Base-by-base conservation (phyloP, 768 basidiomycete genomes). In the Podaxis carcinomalis region DNA sequence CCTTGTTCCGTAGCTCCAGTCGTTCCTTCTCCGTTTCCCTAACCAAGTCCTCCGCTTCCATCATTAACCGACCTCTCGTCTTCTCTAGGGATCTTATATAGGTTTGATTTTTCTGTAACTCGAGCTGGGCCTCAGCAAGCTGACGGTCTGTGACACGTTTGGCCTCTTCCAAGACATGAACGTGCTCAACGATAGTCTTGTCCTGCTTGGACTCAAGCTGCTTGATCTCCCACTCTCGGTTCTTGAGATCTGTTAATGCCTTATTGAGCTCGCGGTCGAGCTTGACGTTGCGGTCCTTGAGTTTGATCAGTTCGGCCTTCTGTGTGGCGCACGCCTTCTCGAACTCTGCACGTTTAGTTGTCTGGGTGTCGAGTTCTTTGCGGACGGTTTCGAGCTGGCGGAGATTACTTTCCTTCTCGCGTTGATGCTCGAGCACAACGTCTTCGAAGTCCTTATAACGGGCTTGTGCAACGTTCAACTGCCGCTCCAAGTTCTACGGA, bases 131-230 rank as follows among this genome's bases (percentile, higher is more conserved):
- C 1, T 92, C 91, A 19, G 80, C 84, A 14, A 98, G 84, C 69
- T 97, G 93, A 40, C 90, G 85, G 70, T 98, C 96, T 1, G 96
- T 95, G 59, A 96, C 87, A 37, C 87, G 87, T 73, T 98, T 98
- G 14, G 96, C 96, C 70, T 95, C 92, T 71, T 98, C 95, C 10
- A 96, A 81, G 28, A 98, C 96, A 70, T 98, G 89, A 25, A 97
- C 93, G 68, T 98, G 96, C 73, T 98, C 95, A 47, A 98, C 95
- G 62, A 97, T 95, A n/a, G 92, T 97, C 77, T 95, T 98, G 78
- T 98, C 93, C 69, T 97, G 90, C 69, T 83, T 86, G 2, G 91
- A 89, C 56, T 90, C 87, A 7, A 98, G 75, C 64, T 95, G 90
- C 65, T 87, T 91, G 64, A 93, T 83, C 59, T 95, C 92, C 84